phyloP scores from a whole-genome alignment of 768 basidiomycete species.

The Lanmaoa rubissima region DNA sequence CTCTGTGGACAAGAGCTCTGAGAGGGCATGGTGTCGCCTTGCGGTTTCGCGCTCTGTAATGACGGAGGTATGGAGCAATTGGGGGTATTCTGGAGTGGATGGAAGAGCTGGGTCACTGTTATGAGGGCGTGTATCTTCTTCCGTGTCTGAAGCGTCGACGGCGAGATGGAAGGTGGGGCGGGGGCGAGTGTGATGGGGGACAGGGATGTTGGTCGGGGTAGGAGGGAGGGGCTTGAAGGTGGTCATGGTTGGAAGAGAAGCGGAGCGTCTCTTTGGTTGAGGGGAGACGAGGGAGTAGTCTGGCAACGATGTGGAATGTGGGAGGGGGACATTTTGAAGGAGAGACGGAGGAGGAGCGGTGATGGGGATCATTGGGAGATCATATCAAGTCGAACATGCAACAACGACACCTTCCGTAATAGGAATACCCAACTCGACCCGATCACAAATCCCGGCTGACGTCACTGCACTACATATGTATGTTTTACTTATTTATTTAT shows the following conservation, averaged over 20 bases:
- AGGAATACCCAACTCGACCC: not conserved
- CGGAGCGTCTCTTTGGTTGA: not conserved
- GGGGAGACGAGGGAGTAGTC: not conserved
- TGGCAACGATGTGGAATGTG: not conserved
- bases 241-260: slow-evolving; percentile 41
- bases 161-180: slow-evolving; percentile 18
- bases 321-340: not conserved
- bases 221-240: slow-evolving; percentile 11
- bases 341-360: not conserved
- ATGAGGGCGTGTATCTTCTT: slow-evolving; percentile 7
- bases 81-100: not conserved
- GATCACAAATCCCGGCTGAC: no score
- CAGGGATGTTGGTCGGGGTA: not conserved
- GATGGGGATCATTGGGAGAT: slow-evolving; percentile 4
- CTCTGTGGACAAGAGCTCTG: slow-evolving; percentile 86
- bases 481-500: not conserved
- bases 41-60: slow-evolving; percentile 35
- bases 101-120: slow-evolving; percentile 3
- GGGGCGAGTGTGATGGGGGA: not conserved
- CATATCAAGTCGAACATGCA: not conserved
- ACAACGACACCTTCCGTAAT: slow-evolving; percentile 10
- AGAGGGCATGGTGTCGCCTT: slow-evolving; percentile 69
- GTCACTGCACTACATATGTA: no score
- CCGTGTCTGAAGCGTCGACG: slow-evolving; percentile 18
- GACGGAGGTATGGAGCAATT: not conserved